A percentile compares a stretch with the other conserved stretches of the same genome.
Evolutionary conservation across 345 rosid species (phyloP).

Genomic region (Aegle marmelos): DNA sequence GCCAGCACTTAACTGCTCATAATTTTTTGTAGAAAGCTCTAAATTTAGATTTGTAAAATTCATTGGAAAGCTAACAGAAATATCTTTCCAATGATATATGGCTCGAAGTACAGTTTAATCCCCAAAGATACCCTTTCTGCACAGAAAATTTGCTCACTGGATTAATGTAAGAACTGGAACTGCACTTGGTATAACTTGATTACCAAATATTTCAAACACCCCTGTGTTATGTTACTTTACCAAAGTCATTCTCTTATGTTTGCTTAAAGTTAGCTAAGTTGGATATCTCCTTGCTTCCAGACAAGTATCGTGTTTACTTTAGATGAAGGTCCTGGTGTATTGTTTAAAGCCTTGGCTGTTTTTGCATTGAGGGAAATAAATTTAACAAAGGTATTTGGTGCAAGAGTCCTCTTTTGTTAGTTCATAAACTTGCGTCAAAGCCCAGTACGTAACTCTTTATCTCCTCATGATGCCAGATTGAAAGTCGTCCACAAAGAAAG

Average conservation of each 20-base stretch:
- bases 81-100: no score
- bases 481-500: conserved; percentile 57
- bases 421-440: background rate
- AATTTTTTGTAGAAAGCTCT: no score
- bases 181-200: no score
- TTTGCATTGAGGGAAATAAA: conserved; percentile 49
- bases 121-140: no score
- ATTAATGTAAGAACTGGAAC: no score
- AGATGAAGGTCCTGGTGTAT: conserved; percentile 53
- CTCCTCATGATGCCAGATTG: conserved; percentile 30
- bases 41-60: no score
- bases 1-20: no score
- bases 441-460: background rate
- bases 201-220: no score
- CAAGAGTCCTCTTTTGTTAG: background rate
- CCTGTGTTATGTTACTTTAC: no score
- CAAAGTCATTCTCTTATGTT: background rate
- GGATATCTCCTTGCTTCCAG: conserved; percentile 21
- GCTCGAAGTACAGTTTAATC: no score
- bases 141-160: no score
- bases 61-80: no score
- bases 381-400: conserved; percentile 41
- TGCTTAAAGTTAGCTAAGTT: background rate
- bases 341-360: conserved; percentile 57
- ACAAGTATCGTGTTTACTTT: conserved; percentile 54